Percentiles rank a stretch among this genome's conserved stretches.
phyloP scores from a whole-genome alignment of 768 basidiomycete genomes.

The Daedalea quercina region DNA sequence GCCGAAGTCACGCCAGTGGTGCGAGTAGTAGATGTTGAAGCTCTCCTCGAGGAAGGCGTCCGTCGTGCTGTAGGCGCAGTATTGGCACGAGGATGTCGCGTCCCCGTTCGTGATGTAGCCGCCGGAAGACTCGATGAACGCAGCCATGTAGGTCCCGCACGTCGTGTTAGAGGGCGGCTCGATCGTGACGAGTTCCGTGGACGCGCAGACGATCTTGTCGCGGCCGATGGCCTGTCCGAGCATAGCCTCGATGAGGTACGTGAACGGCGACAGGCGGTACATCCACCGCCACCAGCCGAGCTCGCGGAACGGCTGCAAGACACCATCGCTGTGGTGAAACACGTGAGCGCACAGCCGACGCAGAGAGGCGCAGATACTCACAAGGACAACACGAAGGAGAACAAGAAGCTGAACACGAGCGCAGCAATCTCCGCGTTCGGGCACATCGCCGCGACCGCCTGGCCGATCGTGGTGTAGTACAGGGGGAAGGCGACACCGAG shows the following conservation, averaged over 20 bases:
- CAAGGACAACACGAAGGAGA: conserved; percentile 38
- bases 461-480: conserved; percentile 37
- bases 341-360: not conserved
- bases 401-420: conserved; percentile 30
- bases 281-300: conserved; percentile 44
- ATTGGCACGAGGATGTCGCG: conserved; percentile 34
- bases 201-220: conserved; percentile 45
- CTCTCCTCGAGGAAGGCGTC: conserved; percentile 46
- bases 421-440: conserved; percentile 35
- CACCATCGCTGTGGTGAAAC: conserved; percentile 36
- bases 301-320: conserved; percentile 37
- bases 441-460: conserved; percentile 35
- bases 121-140: conserved; percentile 34
- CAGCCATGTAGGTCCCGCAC: conserved; percentile 38
- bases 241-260: conserved; percentile 34
- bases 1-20: conserved; percentile 43
- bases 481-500: conserved; percentile 32
- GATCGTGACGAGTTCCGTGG: conserved; percentile 52
- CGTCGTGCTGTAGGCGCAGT: conserved; percentile 52
- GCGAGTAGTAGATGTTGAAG: conserved; percentile 58
- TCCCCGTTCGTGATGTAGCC: conserved; percentile 42
- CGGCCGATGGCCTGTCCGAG: conserved; percentile 43
- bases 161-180: conserved; percentile 37
- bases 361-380: conserved; percentile 7
- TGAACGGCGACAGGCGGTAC: conserved; percentile 28